These are phyloP conservation scores for Hymenoscyphus occultus DNA, from an alignment of 2,329 filamentous ascomycete species.

Conservation along the genomic window DNA sequence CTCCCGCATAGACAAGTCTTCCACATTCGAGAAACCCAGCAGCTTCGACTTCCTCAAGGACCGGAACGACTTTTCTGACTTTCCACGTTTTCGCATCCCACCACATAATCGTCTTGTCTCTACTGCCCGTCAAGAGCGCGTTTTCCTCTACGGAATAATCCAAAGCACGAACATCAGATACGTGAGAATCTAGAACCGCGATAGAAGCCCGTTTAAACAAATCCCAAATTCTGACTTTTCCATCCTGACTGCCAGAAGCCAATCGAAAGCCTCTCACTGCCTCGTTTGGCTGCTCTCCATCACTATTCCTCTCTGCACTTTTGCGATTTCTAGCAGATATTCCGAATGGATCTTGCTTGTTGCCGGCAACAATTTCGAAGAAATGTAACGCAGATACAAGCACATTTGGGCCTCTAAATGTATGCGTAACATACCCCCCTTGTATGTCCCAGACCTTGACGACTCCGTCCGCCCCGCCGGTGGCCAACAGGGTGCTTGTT, in stretches of 20 bases:
- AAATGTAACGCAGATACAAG: slow-evolving; percentile 89
- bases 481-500: slow-evolving; percentile 86
- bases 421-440: slow-evolving; percentile 89
- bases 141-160: slow-evolving; percentile 77
- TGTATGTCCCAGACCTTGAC: slow-evolving; percentile 97
- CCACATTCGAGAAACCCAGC: slow-evolving; percentile 75
- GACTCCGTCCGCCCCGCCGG: slow-evolving; percentile 86
- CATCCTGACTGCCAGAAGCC: slow-evolving; percentile 90
- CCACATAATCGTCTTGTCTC: slow-evolving; percentile 91
- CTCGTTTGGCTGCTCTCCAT: slow-evolving; percentile 45
- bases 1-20: slow-evolving; percentile 75
- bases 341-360: slow-evolving; percentile 38
- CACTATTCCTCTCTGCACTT: slow-evolving; percentile 44
- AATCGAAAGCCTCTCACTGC: slow-evolving; percentile 67
- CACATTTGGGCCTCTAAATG: slow-evolving; percentile 88
- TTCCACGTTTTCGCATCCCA: slow-evolving; percentile 91
- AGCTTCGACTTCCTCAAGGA: slow-evolving; percentile 80
- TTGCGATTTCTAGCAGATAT: slow-evolving; percentile 44
- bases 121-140: slow-evolving; percentile 75
- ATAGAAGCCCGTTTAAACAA: slow-evolving; percentile 76
- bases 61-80: slow-evolving; percentile 72
- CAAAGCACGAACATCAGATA: slow-evolving; percentile 86
- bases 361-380: slow-evolving; percentile 66
- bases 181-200: slow-evolving; percentile 84
- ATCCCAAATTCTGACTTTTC: slow-evolving; percentile 89